phyloP scores from a whole-genome alignment of 352 stramenopile genomes.

The Peronosclerospora sorghi region DNA sequence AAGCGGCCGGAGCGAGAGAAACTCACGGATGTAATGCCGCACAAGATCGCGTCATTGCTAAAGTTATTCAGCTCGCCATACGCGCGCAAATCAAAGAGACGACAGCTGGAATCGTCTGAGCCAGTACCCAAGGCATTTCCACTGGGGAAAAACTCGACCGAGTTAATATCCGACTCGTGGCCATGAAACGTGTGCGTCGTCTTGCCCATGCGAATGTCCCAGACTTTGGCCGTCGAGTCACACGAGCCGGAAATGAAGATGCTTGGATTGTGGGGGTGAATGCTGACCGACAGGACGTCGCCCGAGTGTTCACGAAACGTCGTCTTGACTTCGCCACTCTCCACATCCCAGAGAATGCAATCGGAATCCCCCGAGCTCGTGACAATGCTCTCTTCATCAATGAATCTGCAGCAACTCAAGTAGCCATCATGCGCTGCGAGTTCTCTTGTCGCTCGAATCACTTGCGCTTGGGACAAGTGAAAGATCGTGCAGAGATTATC shows the following conservation, averaged over 20 bases:
- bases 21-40: constrained; percentile 93
- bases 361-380: constrained; percentile 95
- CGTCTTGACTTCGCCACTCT: constrained; percentile 87
- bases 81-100: constrained; percentile 94
- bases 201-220: constrained; percentile 93
- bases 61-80: constrained; percentile 97
- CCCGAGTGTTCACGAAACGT: constrained; percentile 96
- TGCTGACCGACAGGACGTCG: constrained; percentile 95
- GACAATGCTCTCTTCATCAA: constrained; percentile 90
- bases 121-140: constrained; percentile 91
- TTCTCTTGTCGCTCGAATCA: constrained; percentile 90
- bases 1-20: constrained; percentile 94
- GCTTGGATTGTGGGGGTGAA: constrained; percentile 91
- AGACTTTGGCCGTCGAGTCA: constrained; percentile 95
- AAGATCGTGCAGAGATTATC: constrained; percentile 99
- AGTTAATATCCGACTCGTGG: constrained; percentile 98
- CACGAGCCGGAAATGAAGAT: constrained; percentile 96
- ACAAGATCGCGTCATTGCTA: constrained; percentile 93
- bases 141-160: constrained; percentile 96
- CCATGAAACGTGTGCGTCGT: constrained; percentile 95
- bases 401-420: constrained; percentile 96
- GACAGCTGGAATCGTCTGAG: constrained; percentile 94
- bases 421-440: constrained; percentile 97
- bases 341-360: constrained; percentile 98
- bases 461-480: constrained; percentile 85